A percentile compares a stretch with the other conserved stretches of the same genome.
Evolutionary conservation across 1,139 yeast genomes (phyloP).

Genomic region (Pichia sp.): DNA sequence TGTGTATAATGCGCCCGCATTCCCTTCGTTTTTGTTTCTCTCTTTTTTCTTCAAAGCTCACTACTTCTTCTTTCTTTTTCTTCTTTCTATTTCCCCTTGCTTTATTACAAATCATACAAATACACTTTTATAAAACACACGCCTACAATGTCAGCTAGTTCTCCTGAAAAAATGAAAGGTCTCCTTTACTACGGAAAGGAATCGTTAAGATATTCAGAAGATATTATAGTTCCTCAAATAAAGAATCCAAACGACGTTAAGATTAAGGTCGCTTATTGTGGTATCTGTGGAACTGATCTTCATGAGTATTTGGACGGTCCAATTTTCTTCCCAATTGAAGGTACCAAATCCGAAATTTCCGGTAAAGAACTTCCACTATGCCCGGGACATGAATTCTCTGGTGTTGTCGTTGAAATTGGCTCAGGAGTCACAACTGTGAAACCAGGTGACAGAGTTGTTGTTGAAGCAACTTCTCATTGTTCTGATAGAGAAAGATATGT

Average conservation of each 20-base stretch:
- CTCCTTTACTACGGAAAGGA: constrained; percentile 43
- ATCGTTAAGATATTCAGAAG: constrained; percentile 36
- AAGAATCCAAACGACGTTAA: constrained; percentile 39
- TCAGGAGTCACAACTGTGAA: constrained; percentile 36
- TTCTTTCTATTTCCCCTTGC: not conserved
- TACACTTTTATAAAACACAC: not conserved
- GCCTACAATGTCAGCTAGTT: too few relatives aligned
- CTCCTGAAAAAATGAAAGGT: constrained; percentile 38
- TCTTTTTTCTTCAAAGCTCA: too few relatives aligned
- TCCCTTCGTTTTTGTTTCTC: too few relatives aligned
- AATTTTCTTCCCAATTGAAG: constrained; percentile 36
- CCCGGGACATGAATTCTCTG: constrained; percentile 50
- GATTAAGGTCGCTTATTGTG: constrained; percentile 43
- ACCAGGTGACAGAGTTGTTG: constrained; percentile 41
- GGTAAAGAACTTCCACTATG: constrained; percentile 24
- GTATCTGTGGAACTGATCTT: constrained; percentile 53
- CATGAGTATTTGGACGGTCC: constrained; percentile 49
- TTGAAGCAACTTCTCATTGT: constrained; percentile 35
- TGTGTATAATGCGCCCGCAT: too few relatives aligned
- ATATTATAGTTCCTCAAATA: constrained; percentile 38
- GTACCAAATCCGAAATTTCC: constrained; percentile 23
- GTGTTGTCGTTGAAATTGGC: constrained; percentile 42
- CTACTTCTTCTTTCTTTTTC: not conserved
- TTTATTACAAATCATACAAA: not conserved
- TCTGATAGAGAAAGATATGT: constrained; percentile 30